These are phyloP conservation scores for Gymnopilus junonius DNA, from an alignment of 768 basidiomycete species.

Conservation along the genomic window DNA sequence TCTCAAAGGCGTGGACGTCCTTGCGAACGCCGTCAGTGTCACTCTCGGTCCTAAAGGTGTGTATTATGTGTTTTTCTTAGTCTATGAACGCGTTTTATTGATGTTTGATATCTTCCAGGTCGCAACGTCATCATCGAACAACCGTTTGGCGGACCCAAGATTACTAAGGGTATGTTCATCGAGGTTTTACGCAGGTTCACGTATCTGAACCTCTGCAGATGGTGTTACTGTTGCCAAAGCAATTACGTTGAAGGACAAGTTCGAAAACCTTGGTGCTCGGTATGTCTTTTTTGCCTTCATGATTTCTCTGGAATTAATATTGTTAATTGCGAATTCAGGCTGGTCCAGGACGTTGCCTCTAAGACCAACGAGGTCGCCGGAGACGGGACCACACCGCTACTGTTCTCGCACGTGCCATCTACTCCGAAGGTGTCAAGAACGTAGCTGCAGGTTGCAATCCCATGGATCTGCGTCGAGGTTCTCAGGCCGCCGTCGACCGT, in stretches of 20 bases:
- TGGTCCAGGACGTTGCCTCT: conserved; percentile 93
- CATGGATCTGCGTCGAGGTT: conserved; percentile 97
- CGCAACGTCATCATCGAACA: conserved; percentile 99
- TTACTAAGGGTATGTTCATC: conserved; percentile 79
- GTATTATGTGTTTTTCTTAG: background rate
- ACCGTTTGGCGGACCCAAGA: conserved; percentile 87
- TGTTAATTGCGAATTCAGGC: conserved; percentile 58
- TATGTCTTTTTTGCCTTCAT: conserved; percentile 42
- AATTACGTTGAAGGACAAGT: conserved; percentile 94
- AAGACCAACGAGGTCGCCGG: conserved; percentile 98
- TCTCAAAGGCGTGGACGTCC: conserved; percentile 93
- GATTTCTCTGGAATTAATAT: no score
- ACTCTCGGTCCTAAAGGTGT: conserved; percentile 95
- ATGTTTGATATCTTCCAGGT: conserved; percentile 47
- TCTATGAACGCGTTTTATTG: background rate
- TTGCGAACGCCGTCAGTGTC: conserved; percentile 95
- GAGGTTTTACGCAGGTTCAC: background rate
- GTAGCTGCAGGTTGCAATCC: conserved; percentile 99
- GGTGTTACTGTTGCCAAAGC: conserved; percentile 98
- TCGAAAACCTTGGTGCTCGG: conserved; percentile 98
- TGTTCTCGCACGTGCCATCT: conserved; percentile 95
- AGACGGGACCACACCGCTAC: conserved; percentile 99
- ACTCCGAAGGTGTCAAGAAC: conserved; percentile 98
- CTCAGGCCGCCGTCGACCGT: conserved; percentile 95
- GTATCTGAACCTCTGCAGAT: conserved; percentile 49